These are phyloP conservation scores for Aeschynomene evenia DNA, from an alignment of 306 rosid species.

Conservation along the genomic window DNA sequence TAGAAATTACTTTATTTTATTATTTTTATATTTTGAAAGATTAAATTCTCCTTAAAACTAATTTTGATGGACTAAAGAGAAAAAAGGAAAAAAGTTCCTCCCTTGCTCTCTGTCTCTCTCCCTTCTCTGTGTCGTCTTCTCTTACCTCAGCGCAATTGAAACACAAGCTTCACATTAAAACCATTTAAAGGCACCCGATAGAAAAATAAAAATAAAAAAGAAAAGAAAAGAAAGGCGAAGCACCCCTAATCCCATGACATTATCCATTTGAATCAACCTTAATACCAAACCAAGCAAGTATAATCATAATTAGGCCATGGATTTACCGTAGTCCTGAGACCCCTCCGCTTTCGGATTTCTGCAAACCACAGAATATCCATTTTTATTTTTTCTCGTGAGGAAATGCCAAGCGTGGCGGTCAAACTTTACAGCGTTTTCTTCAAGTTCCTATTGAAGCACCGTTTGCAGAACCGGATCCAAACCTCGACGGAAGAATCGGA, in stretches of 20 bases:
- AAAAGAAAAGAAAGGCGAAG: not conserved
- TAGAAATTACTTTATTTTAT: too few relatives aligned
- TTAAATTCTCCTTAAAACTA: too few relatives aligned
- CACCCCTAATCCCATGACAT: conserved; percentile 10
- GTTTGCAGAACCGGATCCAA: conserved; percentile 85
- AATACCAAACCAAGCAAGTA: not conserved
- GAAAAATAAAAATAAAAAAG: too few relatives aligned
- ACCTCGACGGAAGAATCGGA: conserved; percentile 48
- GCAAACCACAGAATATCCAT: too few relatives aligned
- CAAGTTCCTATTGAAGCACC: conserved; percentile 92
- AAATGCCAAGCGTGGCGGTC: conserved; percentile 93
- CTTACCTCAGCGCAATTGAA: conserved; percentile 35
- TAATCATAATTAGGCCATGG: conserved; percentile 12
- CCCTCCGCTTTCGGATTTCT: conserved; percentile 25
- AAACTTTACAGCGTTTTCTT: conserved; percentile 97
- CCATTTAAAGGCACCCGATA: conserved; percentile 24
- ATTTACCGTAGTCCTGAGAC: conserved; percentile 16
- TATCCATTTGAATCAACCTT: not conserved
- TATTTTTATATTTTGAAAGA: too few relatives aligned
- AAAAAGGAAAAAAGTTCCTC: too few relatives aligned
- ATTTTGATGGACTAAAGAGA: too few relatives aligned
- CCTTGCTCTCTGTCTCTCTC: conserved; percentile 22
- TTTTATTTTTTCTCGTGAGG: conserved; percentile 13
- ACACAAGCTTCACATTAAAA: conserved; percentile 29
- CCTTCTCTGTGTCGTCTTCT: not conserved